Base-by-base conservation (phyloP, 1,139 yeast species). In the Yamadazyma diospyri region DNA sequence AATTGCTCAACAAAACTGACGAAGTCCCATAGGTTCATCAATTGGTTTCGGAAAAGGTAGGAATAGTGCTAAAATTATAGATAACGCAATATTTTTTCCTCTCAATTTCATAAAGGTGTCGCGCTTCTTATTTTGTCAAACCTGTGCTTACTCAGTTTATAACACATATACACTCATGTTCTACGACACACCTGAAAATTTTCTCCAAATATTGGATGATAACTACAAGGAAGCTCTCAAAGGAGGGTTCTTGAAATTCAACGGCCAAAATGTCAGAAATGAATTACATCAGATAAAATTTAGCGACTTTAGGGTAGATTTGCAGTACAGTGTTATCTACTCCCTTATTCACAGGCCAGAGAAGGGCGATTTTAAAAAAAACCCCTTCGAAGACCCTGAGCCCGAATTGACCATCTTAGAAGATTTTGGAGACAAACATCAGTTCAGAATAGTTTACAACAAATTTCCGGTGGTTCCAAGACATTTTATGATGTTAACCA, bases 341-440 rank as follows among this genome's bases (percentile, higher is more conserved):
- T 59, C 79, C 7, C 62, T 83, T 38, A 65, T 64, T 37, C 64
- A 69, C 39, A 77, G 85, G 48, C 88, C 92, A 10, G 78, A 74
- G 31, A 47, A 55, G 27, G 64, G 70, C 17, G 46, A 59, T 34
- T 41, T 51, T 6, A 61, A 62, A 13, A 50, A 55, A 33, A 79
- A 87, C 49, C 97, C 97, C 1, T 92, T 92, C 61, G 72, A 73
- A 31, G 73, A 77, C 11, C 94, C 95, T 0, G 95, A 85, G 43
- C 84, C 86, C 4, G 81, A 76, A 41, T 62, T 89, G 33, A 75
- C 89, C 0, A 71, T 92, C 3, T 49, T 76, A 23, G 72, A 72
- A 6, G 64, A 70, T 30, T 72, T 68, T 43, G 78, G 77, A 2
- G 50, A 50, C 3, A 37, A 56, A 3, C 61, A 63, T 14, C 77